Evolutionary conservation across 345 rosid species (phyloP).

Genomic region (Eucalyptus lansdowneana): DNA sequence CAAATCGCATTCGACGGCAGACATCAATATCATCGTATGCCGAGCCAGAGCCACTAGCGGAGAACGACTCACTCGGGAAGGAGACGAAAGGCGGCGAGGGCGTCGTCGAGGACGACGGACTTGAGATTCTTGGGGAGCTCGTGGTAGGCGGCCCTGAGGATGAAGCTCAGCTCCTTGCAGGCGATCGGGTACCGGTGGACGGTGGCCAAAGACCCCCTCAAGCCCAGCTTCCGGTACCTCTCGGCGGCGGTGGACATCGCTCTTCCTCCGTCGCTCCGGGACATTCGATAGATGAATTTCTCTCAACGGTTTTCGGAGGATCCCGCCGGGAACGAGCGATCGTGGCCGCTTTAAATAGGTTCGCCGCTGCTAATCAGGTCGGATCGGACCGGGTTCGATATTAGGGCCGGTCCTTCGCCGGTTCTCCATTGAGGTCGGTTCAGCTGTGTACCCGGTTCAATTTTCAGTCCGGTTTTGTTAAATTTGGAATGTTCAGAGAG

Average conservation of each 20-base stretch:
- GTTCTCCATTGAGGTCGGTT: not conserved
- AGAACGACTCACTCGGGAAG: conserved; percentile 45
- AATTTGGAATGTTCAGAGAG: not conserved
- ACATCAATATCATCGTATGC: not conserved
- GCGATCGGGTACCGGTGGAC: conserved; percentile 44
- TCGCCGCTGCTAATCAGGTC: not conserved
- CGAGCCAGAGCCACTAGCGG: not conserved
- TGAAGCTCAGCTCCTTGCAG: conserved; percentile 58
- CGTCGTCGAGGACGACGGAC: conserved; percentile 49
- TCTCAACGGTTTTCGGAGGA: not conserved
- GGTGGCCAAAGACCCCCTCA: conserved; percentile 30
- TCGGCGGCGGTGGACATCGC: conserved; percentile 29
- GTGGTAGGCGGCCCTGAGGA: conserved; percentile 32
- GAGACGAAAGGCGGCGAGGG: conserved; percentile 62
- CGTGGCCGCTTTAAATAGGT: not conserved
- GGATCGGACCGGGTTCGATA: not conserved
- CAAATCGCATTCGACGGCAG: not conserved
- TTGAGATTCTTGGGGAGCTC: conserved; percentile 50
- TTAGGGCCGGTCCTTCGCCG: not conserved
- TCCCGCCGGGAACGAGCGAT: not conserved
- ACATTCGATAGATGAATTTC: not conserved
- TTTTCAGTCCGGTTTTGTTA: not conserved
- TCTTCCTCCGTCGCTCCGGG: not conserved
- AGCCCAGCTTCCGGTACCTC: conserved; percentile 42
- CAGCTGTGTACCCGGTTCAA: not conserved